A percentile compares a stretch with the other conserved stretches of the same genome.
phyloP scores from a whole-genome alignment of 768 basidiomycete species.

The Tephrocybe sp. region DNA sequence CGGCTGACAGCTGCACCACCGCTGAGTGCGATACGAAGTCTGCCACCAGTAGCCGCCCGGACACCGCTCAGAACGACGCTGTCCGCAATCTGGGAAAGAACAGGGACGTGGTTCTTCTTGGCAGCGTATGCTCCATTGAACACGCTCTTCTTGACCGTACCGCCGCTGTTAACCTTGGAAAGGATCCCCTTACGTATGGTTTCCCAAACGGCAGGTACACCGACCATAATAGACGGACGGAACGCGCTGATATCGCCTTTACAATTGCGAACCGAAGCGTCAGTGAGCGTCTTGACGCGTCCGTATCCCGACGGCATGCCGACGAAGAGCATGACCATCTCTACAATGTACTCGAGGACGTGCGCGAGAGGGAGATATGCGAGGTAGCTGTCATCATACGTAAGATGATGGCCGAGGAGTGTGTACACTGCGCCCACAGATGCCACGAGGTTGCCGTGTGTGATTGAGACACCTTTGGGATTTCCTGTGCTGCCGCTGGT shows the following conservation, averaged over 20 bases:
- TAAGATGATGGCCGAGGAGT: constrained; percentile 67
- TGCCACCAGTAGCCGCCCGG: constrained; percentile 82
- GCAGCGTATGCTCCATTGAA: constrained; percentile 77
- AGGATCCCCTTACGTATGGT: constrained; percentile 94
- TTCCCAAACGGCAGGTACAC: constrained; percentile 97
- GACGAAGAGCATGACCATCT: constrained; percentile 69
- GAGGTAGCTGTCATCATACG: constrained; percentile 64
- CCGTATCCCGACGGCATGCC: constrained; percentile 88
- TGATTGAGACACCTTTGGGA: constrained; percentile 92
- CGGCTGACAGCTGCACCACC: constrained; percentile 85
- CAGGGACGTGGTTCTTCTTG: constrained; percentile 71
- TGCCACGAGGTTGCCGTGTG: constrained; percentile 82
- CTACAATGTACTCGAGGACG: constrained; percentile 94
- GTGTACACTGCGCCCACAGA: constrained; percentile 78
- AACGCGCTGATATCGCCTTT: constrained; percentile 85
- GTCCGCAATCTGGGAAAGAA: constrained; percentile 69
- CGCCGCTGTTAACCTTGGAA: constrained; percentile 68
- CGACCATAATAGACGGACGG: constrained; percentile 86
- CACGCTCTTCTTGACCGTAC: constrained; percentile 63
- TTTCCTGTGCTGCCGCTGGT: constrained; percentile 89
- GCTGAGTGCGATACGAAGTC: constrained; percentile 72
- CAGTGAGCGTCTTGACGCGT: constrained; percentile 93
- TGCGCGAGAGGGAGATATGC: constrained; percentile 95
- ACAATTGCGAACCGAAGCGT: constrained; percentile 82
- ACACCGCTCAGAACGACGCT: constrained; percentile 73